phyloP scores from a whole-genome alignment of 1,284 basidiomycete genomes.

The Sporisorium reilianum region DNA sequence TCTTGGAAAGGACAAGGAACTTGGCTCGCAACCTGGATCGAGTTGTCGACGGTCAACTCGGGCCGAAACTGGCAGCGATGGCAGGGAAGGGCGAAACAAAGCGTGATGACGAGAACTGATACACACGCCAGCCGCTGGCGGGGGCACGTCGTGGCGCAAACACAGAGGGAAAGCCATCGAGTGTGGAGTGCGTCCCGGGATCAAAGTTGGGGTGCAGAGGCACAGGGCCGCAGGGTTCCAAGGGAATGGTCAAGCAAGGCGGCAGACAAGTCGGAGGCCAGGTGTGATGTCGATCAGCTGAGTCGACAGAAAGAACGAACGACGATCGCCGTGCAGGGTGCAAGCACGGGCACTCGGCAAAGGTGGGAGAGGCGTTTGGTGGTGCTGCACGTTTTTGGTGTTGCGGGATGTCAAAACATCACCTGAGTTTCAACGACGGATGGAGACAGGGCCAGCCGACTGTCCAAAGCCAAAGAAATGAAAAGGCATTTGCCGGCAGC shows the following conservation, averaged over 20 bases:
- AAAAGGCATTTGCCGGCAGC: slow-evolving; percentile 37
- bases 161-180: neutral
- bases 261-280: neutral
- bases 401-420: slow-evolving; percentile 36
- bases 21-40: slow-evolving; percentile 1
- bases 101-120: neutral
- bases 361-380: neutral
- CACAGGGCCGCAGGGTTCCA: neutral
- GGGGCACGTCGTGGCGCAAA: neutral
- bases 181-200: neutral
- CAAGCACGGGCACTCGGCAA: neutral
- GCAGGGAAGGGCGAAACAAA: neutral
- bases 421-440: slow-evolving; percentile 44
- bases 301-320: slow-evolving; percentile 14
- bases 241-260: neutral
- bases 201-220: neutral
- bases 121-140: too few species aligned
- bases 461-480: neutral
- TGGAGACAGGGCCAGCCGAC: slow-evolving; percentile 12
- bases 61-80: slow-evolving; percentile 13
- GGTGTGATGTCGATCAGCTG: slow-evolving; percentile 40
- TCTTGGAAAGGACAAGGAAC: slow-evolving; percentile 34
- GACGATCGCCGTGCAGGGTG: slow-evolving; percentile 22
- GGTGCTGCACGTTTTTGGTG: neutral
- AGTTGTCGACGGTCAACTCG: slow-evolving; percentile 6